A percentile compares a stretch with the other conserved stretches of the same genome.
phyloP scores from a whole-genome alignment of 495 filamentous ascomycete species.

The Aspergillus biplanus region DNA sequence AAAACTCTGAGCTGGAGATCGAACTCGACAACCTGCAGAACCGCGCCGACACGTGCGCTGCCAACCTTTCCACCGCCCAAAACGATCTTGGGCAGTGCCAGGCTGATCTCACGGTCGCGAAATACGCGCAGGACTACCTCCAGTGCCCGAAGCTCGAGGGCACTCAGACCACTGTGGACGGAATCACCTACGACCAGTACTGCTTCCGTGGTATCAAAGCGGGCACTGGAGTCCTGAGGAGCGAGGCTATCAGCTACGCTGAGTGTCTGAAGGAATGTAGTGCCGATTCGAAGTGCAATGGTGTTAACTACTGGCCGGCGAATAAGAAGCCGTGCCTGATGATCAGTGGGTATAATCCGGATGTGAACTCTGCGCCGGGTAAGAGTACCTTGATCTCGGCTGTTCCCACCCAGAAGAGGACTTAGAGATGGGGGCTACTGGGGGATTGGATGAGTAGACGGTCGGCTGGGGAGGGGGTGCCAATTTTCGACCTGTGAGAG shows the following conservation, averaged over 20 bases:
- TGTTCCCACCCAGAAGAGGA: background rate
- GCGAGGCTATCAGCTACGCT: background rate
- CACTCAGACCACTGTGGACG: background rate
- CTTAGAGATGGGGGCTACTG: no score
- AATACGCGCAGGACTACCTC: background rate
- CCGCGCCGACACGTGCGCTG: background rate
- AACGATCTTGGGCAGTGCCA: background rate
- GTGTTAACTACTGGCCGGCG: background rate
- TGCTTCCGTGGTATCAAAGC: background rate
- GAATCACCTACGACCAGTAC: constrained; percentile 1
- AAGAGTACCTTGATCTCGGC: background rate
- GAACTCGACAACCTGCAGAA: background rate
- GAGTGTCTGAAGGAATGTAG: background rate
- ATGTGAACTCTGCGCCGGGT: background rate
- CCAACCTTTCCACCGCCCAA: background rate
- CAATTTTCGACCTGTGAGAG: no score
- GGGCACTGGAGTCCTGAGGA: background rate
- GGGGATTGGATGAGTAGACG: no score
- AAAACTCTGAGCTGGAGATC: background rate
- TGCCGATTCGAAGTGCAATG: background rate
- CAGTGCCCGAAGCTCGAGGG: background rate
- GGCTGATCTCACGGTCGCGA: background rate
- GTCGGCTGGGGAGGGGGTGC: no score
- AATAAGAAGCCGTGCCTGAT: background rate
- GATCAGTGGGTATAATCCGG: background rate